These are phyloP conservation scores for Aureobasidium zeae DNA, from an alignment of 2,329 filamentous ascomycete species.

Conservation along the genomic window DNA sequence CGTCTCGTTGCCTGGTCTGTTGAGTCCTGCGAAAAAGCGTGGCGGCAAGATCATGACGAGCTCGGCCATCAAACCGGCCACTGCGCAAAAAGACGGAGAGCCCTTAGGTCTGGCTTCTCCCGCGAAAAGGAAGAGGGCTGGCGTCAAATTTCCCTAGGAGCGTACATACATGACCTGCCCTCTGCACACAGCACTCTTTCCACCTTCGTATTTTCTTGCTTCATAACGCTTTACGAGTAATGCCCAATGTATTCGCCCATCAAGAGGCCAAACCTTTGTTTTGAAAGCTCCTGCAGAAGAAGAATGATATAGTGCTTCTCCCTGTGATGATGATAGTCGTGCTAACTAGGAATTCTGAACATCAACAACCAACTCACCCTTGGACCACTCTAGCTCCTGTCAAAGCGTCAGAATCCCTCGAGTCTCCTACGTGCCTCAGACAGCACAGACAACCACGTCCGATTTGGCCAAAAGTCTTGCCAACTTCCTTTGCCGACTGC, in stretches of 20 bases:
- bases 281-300: no score
- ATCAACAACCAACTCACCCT: background rate
- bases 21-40: conserved; percentile 26
- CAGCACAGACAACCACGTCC: conserved; percentile 1
- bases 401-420: background rate
- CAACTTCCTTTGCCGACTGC: background rate
- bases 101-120: conserved; percentile 12
- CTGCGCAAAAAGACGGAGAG: conserved; percentile 5
- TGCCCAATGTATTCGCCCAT: conserved; percentile 5
- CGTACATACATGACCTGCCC: conserved; percentile 7
- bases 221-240: conserved; percentile 7
- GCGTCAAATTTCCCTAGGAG: conserved; percentile 8
- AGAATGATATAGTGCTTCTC: background rate
- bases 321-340: background rate
- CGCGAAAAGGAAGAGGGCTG: conserved; percentile 14
- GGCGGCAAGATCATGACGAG: conserved; percentile 21
- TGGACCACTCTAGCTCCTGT: background rate
- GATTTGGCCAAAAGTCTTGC: background rate
- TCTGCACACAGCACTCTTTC: background rate
- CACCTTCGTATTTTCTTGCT: background rate
- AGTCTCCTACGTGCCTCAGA: background rate
- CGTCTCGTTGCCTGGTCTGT: conserved; percentile 15
- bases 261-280: no score
- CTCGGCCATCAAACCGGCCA: conserved; percentile 5
- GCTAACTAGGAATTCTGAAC: no score